Evolutionary conservation across 1,139 yeast species (phyloP).

Genomic region (Tardiomyces blankii): DNA sequence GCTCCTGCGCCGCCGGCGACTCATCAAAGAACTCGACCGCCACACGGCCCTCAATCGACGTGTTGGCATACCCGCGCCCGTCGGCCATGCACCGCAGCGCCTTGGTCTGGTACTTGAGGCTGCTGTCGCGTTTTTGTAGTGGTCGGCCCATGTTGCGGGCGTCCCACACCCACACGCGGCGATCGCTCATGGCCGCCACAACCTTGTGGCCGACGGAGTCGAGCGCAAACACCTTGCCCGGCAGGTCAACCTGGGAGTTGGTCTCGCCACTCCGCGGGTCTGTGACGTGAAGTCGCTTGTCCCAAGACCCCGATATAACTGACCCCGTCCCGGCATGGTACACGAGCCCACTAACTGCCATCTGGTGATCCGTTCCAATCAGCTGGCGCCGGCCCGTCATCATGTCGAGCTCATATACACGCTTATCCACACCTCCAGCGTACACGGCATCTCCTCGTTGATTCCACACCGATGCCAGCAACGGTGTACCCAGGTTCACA

Average conservation of each 20-base stretch:
- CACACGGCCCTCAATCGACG: slow-evolving; percentile 84
- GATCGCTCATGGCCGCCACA: slow-evolving; percentile 46
- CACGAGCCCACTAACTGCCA: slow-evolving; percentile 24
- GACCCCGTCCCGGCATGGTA: slow-evolving; percentile 19
- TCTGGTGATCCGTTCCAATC: slow-evolving; percentile 24
- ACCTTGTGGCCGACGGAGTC: slow-evolving; percentile 39
- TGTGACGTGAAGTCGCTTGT: slow-evolving; percentile 33
- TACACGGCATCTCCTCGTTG: slow-evolving; percentile 4
- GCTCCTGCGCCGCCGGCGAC: slow-evolving; percentile 34
- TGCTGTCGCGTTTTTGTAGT: slow-evolving; percentile 48
- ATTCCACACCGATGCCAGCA: neutral
- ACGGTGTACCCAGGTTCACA: neutral
- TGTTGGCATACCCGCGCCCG: slow-evolving; percentile 57
- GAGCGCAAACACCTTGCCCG: slow-evolving; percentile 54
- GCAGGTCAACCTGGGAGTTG: slow-evolving; percentile 17
- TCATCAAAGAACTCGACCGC: slow-evolving; percentile 65
- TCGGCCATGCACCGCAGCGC: slow-evolving; percentile 48
- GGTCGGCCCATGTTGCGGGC: slow-evolving; percentile 36
- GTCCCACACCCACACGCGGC: slow-evolving; percentile 51
- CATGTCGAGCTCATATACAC: slow-evolving; percentile 19
- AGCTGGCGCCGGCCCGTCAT: slow-evolving; percentile 14
- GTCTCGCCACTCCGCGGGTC: slow-evolving; percentile 23
- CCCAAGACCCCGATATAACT: slow-evolving; percentile 46
- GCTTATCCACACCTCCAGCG: slow-evolving; percentile 19
- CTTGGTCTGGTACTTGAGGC: slow-evolving; percentile 62